Evolutionary conservation across 2,329 filamentous ascomycete genomes (phyloP), one percentile per base, ranked within the genome.

Genomic region (Aphanocladium album): DNA sequence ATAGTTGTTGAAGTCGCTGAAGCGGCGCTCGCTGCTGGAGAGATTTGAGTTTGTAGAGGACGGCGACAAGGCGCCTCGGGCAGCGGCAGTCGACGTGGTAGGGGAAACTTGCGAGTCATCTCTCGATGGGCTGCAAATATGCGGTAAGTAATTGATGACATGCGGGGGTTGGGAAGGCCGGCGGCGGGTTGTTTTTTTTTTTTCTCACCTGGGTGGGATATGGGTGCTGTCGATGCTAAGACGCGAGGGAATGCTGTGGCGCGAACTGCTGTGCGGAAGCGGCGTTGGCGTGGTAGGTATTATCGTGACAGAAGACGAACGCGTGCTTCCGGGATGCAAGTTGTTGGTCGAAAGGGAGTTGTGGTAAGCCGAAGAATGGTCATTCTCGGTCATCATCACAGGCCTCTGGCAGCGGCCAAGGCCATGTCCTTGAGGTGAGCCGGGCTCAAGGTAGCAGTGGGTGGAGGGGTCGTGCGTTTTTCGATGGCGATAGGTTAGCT

Each of bases 1-100:
- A 71, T 90, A 88, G 71, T 89, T 87, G 70, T 79, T 79, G 67
- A 90, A 81, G 70, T 88, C 85, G 76, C 80, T 83, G 70, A 82
- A 73, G 66, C 81, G 78, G 68, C 80, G 82, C 64, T 83, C 83
- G 72, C 82, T 81, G 30, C 47, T 41, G 53, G 55, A 60, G 46
- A 39, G 45, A 21, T 58, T 23, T 3, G 50, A 57, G 33, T 49
- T 49, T 46, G 73, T 75, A 61, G 76, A 74, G 64, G 74, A 72
- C 47, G 61, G 52, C 57, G 76, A 77, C 67, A 79, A 70, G 63
- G 75, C 72, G 66, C 75, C 70, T 69, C 77, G 77, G 66, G 76
- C 71, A 63, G 75, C 75, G 64, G 74, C 72, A 43, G 74, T 75
- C 59, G 77, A 77, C 39, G 79, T 78, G 62, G 76, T 73, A 53